Evolutionary conservation across 2,329 filamentous ascomycete genomes (phyloP), one percentile per base, ranked within the genome.

Genomic region (Harringtonia aguacate): DNA sequence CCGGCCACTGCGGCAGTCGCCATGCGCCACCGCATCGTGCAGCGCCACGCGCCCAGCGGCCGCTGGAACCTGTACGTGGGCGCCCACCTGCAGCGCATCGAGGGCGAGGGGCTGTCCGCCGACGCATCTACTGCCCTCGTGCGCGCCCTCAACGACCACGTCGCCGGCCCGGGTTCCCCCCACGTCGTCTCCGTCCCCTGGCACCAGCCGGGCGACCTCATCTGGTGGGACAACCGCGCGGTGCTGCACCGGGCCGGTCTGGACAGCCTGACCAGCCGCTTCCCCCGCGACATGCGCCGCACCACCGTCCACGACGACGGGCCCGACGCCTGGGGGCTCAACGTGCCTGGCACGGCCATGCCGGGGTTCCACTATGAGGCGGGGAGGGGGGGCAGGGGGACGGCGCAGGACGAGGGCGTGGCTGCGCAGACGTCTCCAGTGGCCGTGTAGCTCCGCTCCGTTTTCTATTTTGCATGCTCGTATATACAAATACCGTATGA

Each of bases 161-260:
- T 62, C 0, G 67, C 65, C 6, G 66, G 72, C 56, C 55, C 62
- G 1, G 68, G 69, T 52, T 35, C 33, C n/a, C 17, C 33, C 10
- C 72, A 72, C 50, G 55, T 64, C 0, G 46, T 69, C 8, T 62
- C 58, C 7, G 61, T 77, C 4, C 55, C 61, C 34, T 79, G 73
- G 74, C 49, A 67, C 24, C 53, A 66, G 8, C 52, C 58, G 0
- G 66, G 70, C 0, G 75, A 79, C 52, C 38, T 79, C 45, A 55
- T 79, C 15, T 63, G 75, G 17, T 79, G 76, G 75, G 75, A 80
- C 51, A 79, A 79, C 53, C 70, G 70, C 0, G 67, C 64, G 39
- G 69, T 72, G 15, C 65, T 79, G 63, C 75, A 80, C 56, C 58
- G 73, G 7, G 70, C 72, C 0, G 66, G 62, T 2, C 60, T 61